Evolutionary conservation across 176 grass and related monocot species (phyloP).

Genomic region (Musa itinerans): DNA sequence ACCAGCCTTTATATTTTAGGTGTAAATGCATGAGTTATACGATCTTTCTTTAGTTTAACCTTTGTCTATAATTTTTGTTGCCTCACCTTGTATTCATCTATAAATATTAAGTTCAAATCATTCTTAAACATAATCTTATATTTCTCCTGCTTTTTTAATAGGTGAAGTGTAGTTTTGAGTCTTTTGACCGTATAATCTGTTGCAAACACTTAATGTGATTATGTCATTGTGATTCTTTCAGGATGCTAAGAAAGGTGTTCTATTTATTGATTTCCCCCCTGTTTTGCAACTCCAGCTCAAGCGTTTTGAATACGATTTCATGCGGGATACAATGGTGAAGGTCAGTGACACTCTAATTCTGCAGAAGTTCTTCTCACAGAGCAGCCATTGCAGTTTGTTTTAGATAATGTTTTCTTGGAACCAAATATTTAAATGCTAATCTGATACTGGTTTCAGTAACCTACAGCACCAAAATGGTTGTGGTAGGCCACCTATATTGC

Average conservation of each 20-base stretch:
- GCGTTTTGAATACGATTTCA: conserved; percentile 69
- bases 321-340: conserved; percentile 64
- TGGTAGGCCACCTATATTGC: no score
- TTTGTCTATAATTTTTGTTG: no score
- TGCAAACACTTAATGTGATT: background rate
- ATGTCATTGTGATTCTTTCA: conserved; percentile 31
- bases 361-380: background rate
- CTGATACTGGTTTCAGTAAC: no score
- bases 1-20: background rate
- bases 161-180: no score
- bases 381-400: background rate
- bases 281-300: conserved; percentile 71
- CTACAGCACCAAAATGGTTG: no score
- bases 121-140: no score
- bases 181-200: background rate
- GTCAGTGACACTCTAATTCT: conserved; percentile 21
- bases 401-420: background rate
- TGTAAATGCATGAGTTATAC: no score
- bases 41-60: no score
- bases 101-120: no score
- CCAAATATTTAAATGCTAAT: no score
- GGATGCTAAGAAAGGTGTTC: conserved; percentile 73
- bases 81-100: no score
- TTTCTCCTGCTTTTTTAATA: no score
- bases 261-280: conserved; percentile 71